Base-by-base conservation (phyloP, 768 basidiomycete species). In the Trametes maxima region DNA sequence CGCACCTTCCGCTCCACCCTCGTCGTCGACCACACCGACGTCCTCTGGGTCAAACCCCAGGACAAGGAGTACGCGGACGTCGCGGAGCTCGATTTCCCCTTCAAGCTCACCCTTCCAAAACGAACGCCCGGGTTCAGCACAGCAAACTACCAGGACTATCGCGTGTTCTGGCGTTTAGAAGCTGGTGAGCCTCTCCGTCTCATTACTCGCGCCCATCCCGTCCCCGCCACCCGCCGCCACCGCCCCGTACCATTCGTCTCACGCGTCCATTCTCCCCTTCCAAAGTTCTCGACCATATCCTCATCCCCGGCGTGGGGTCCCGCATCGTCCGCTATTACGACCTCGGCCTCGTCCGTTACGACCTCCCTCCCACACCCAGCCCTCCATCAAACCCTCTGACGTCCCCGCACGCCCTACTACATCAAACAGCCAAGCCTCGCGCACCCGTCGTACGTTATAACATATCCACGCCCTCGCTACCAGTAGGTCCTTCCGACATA, bases 151-250 rank as follows among this genome's bases (percentile, higher is more conserved):
- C 88, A 88, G 66, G 88, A 87, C 67, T 94, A 92, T 73, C 81
- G 87, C 45, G 85, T 89, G 69, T 83, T 83, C 70, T 94, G 92
- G 92, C 81, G 90, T 54, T 79, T 94, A 58, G 92, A 94, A 77
- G 92, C 92, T 64, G 82, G 91, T 86, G 65, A 64, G 86, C 79
- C 14, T 42, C 48, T 47, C 63, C 52, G 54, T n/a, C 54, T 48
- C 42, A 44, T 51, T 49, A 36, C 57, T 60, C 65, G 55, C 60
- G 28, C 54, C 67, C 71, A 64, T 72, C 62, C 49, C 21, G 17
- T 21, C 45, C 45, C 45, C 45, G 60, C 48, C 63, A 64, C 52
- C 46, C 60, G 58, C 42, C 56, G 39, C 42, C 19, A 42, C 43
- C 60, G 37, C 10, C n/a, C 17, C 59, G 47, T 47, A 47, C 28